These are phyloP conservation scores for Citrullus mucosospermus DNA, from an alignment of 306 rosid species.

Conservation along the genomic window DNA sequence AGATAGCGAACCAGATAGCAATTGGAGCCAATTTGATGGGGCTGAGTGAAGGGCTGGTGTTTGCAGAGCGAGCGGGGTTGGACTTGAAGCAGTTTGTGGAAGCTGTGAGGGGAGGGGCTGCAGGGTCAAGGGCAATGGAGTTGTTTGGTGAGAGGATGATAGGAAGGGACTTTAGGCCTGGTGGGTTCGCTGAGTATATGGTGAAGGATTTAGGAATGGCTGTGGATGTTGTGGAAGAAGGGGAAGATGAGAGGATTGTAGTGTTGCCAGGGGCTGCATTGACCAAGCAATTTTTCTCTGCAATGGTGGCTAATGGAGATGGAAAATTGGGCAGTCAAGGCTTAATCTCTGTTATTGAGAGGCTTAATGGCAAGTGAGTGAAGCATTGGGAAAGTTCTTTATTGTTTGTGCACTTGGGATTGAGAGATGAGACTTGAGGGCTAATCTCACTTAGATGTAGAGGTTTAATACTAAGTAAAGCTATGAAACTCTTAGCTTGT, in stretches of 20 bases:
- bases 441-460: too few species aligned
- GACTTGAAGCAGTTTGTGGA: constrained; percentile 32
- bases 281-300: constrained; percentile 47
- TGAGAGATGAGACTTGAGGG: too few species aligned
- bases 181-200: constrained; percentile 58
- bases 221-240: constrained; percentile 28
- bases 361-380: constrained; percentile 41
- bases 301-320: constrained; percentile 72
- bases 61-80: constrained; percentile 58
- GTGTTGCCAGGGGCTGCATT: constrained; percentile 75
- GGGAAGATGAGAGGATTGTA: constrained; percentile 23
- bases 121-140: constrained; percentile 55
- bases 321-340: constrained; percentile 69
- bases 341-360: constrained; percentile 51
- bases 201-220: constrained; percentile 93
- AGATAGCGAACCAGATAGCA: constrained; percentile 60
- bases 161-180: constrained; percentile 45
- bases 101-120: constrained; percentile 49
- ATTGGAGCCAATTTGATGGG: constrained; percentile 53
- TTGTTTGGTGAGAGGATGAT: constrained; percentile 63
- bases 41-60: constrained; percentile 64
- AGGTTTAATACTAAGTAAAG: too few species aligned
- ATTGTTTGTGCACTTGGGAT: too few species aligned
- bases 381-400: not conserved
- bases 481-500: not conserved